Percentiles rank a stretch among this genome's conserved stretches.
Conservation (phyloP, 306 rosid species). For the Acmispon strigosus region DNA sequence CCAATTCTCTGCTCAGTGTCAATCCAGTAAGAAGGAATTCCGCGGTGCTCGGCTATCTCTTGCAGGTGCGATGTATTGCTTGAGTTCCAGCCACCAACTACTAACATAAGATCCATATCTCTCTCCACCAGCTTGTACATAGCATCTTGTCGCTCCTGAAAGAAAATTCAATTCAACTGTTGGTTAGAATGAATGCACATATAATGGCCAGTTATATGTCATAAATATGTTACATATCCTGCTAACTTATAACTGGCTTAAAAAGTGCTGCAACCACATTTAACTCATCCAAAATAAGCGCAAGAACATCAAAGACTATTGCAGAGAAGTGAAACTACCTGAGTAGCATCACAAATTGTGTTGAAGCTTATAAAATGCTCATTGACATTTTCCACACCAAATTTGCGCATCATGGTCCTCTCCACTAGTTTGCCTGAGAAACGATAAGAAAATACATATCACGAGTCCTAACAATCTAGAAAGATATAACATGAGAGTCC, state of each 20-base stretch:
- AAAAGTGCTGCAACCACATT: not conserved
- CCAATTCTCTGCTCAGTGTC: constrained; percentile 92
- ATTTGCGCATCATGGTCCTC: constrained; percentile 81
- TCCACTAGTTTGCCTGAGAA: constrained; percentile 75
- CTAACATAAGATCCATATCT: constrained; percentile 74
- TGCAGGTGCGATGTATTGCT: constrained; percentile 96
- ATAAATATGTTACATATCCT: not conserved
- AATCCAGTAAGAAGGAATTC: constrained; percentile 95
- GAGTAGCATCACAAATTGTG: constrained; percentile 97
- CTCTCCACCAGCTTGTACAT: constrained; percentile 91
- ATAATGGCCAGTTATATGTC: not conserved
- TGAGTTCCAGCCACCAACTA: constrained; percentile 97
- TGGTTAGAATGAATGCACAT: not conserved
- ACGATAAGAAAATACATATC: constrained; percentile 11
- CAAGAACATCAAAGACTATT: not conserved
- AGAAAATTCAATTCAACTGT: not conserved
- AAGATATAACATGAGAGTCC: not conserved
- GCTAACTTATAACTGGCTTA: not conserved
- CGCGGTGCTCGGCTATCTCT: constrained; percentile 93
- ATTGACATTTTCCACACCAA: constrained; percentile 71
- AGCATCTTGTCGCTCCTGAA: constrained; percentile 99
- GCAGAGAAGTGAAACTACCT: constrained; percentile 42
- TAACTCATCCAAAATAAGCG: constrained; percentile 6
- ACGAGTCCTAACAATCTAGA: not conserved
- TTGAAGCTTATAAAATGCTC: constrained; percentile 91